These are phyloP conservation scores for Saksenaea vasiformis DNA, from an alignment of 371 early-diverging fungal species.

Conservation along the genomic window DNA sequence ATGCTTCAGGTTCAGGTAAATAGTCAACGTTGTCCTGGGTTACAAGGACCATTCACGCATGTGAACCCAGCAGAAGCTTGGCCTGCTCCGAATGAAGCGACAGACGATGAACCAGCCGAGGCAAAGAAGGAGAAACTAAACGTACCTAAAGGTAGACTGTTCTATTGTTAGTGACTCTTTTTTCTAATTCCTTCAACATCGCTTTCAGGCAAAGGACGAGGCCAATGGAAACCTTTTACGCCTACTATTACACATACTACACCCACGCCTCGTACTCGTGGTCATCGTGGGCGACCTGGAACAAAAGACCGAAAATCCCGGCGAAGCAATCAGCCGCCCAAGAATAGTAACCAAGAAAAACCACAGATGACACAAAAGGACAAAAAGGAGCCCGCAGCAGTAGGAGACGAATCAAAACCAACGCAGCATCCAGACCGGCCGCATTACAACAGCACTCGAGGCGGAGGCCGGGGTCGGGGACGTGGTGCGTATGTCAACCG, in stretches of 20 bases:
- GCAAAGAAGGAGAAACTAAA: conserved; percentile 32
- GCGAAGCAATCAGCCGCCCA: conserved; percentile 6
- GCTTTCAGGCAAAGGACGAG: conserved; percentile 29
- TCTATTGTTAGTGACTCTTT: conserved; percentile 19
- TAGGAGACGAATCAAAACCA: not conserved
- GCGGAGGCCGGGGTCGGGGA: conserved; percentile 22
- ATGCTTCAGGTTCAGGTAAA: conserved; percentile 3
- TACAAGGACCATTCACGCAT: not conserved
- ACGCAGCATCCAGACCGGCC: not conserved
- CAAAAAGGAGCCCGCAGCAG: conserved; percentile 13
- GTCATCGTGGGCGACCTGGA: conserved; percentile 9
- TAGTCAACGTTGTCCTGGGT: not conserved
- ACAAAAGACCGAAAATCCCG: conserved; percentile 7
- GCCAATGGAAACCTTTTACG: conserved; percentile 51
- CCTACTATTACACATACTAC: conserved; percentile 54
- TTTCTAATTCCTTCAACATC: conserved; percentile 25
- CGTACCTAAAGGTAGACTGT: conserved; percentile 9
- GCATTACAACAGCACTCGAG: conserved; percentile 19
- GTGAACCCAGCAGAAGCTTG: conserved; percentile 10
- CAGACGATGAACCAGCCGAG: conserved; percentile 10
- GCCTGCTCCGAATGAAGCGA: conserved; percentile 15
- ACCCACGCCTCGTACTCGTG: conserved; percentile 29
- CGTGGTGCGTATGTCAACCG: conserved; percentile 23
- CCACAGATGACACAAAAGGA: conserved; percentile 10
- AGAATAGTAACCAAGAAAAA: not conserved